These are phyloP conservation scores for Rhodotorula sp. DNA, from an alignment of 1,284 basidiomycete species.

Conservation along the genomic window DNA sequence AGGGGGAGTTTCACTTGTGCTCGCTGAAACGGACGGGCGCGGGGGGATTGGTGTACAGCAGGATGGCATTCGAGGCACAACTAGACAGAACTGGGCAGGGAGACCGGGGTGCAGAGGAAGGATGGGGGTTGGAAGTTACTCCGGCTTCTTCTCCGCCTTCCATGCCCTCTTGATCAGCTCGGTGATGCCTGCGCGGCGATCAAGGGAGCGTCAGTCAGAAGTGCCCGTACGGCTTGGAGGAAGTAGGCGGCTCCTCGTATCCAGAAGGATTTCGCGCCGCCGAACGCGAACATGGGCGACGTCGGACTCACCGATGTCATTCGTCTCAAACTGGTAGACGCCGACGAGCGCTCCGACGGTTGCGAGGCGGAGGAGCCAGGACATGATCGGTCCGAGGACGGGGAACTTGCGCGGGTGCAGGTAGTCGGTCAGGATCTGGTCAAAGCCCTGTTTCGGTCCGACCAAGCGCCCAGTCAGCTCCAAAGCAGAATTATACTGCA, in stretches of 20 bases:
- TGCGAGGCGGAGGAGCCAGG: slow-evolving; percentile 72
- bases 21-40: too few species aligned
- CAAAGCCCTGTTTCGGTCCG: slow-evolving; percentile 45
- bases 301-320: slow-evolving; percentile 75
- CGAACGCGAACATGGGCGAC: background rate
- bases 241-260: background rate
- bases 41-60: too few species aligned
- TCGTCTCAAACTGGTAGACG: slow-evolving; percentile 95
- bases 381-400: slow-evolving; percentile 63
- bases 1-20: too few species aligned
- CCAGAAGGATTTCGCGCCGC: background rate
- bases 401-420: slow-evolving; percentile 92
- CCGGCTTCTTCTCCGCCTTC: slow-evolving; percentile 53
- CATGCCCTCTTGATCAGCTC: slow-evolving; percentile 67
- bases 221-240: background rate
- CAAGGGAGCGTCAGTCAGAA: background rate
- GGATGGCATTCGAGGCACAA: too few species aligned
- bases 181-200: slow-evolving; percentile 60
- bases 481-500: background rate
- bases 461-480: background rate
- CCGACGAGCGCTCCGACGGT: slow-evolving; percentile 86
- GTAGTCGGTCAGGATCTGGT: slow-evolving; percentile 65
- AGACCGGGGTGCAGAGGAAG: background rate
- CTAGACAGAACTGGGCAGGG: too few species aligned
- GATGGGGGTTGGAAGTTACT: background rate